Conservation (phyloP, 2,329 filamentous ascomycete genomes). For the Scedosporium dehoogii region DNA sequence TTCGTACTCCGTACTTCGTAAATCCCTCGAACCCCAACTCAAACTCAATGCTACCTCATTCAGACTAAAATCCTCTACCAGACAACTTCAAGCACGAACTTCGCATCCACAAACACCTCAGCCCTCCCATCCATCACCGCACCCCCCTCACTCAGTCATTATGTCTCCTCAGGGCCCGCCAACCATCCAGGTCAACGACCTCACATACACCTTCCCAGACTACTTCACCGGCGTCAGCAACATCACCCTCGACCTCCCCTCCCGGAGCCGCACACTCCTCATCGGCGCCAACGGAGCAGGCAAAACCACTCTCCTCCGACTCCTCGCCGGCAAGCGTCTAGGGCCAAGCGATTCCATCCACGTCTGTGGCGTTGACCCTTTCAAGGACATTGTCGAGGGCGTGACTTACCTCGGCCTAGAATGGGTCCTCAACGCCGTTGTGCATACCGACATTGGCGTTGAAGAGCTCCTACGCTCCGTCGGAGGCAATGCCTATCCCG, state of each 20-base stretch:
- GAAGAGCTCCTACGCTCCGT: slow-evolving; percentile 74
- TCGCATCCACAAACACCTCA: not conserved
- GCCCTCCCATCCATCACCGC: not conserved
- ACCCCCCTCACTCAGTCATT: not conserved
- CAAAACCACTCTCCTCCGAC: slow-evolving; percentile 91
- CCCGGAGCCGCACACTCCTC: slow-evolving; percentile 76
- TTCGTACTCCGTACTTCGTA: too few species aligned
- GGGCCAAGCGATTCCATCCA: slow-evolving; percentile 65
- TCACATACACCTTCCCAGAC: slow-evolving; percentile 86
- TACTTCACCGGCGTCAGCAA: slow-evolving; percentile 67
- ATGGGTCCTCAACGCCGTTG: slow-evolving; percentile 96
- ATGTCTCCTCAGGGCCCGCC: slow-evolving; percentile 30
- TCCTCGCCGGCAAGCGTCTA: slow-evolving; percentile 90
- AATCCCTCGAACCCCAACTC: too few species aligned
- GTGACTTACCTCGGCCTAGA: slow-evolving; percentile 96
- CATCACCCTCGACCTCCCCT: slow-evolving; percentile 66
- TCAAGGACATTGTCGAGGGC: slow-evolving; percentile 80
- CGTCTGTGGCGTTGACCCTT: slow-evolving; percentile 81
- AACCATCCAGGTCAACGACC: slow-evolving; percentile 61
- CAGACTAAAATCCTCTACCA: too few species aligned
- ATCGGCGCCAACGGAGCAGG: slow-evolving; percentile 96
- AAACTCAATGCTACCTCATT: not conserved
- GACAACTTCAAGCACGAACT: not conserved
- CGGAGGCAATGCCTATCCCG: slow-evolving; percentile 74
- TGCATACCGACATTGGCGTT: slow-evolving; percentile 90